Evolutionary conservation across 106 monocot species (phyloP).

Genomic region (Acorus gramineus): DNA sequence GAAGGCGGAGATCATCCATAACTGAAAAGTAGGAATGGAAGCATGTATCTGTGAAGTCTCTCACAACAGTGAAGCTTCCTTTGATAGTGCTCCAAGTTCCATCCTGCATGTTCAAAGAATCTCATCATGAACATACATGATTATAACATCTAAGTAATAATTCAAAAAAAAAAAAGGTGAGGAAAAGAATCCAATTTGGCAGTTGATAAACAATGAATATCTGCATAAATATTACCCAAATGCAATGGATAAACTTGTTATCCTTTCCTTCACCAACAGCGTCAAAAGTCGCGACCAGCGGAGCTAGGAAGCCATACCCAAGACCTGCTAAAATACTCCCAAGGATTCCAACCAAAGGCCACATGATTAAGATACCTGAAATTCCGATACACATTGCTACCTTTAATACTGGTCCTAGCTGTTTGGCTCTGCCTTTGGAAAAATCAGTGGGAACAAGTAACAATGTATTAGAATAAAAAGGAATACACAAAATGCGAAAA

Average conservation of each 20-base stretch:
- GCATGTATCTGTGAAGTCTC: slow-evolving; percentile 76
- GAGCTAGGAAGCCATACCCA: slow-evolving; percentile 78
- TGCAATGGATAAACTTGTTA: slow-evolving; percentile 57
- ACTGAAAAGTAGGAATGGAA: slow-evolving; percentile 87
- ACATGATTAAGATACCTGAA: slow-evolving; percentile 34
- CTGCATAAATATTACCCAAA: slow-evolving; percentile 34
- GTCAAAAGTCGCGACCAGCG: slow-evolving; percentile 74
- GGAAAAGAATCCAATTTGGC: neutral
- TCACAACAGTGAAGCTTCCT: slow-evolving; percentile 66
- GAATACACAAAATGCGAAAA: too few relatives aligned
- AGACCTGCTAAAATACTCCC: slow-evolving; percentile 54
- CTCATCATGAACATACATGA: neutral
- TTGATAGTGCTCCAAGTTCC: slow-evolving; percentile 87
- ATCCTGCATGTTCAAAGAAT: slow-evolving; percentile 37
- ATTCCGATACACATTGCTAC: slow-evolving; percentile 33
- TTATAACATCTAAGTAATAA: too few relatives aligned
- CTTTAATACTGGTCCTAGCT: slow-evolving; percentile 71
- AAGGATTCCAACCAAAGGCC: slow-evolving; percentile 48
- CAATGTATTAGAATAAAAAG: too few relatives aligned
- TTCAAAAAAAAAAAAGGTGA: too few relatives aligned
- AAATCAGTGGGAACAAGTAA: neutral
- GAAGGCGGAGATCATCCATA: slow-evolving; percentile 67
- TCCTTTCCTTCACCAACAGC: slow-evolving; percentile 88
- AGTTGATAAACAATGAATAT: neutral
- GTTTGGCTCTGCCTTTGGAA: slow-evolving; percentile 57